Percentiles rank a stretch among this genome's conserved stretches.
Evolutionary conservation across 495 filamentous ascomycete species (phyloP).

Genomic region (Parmelia sp.): DNA sequence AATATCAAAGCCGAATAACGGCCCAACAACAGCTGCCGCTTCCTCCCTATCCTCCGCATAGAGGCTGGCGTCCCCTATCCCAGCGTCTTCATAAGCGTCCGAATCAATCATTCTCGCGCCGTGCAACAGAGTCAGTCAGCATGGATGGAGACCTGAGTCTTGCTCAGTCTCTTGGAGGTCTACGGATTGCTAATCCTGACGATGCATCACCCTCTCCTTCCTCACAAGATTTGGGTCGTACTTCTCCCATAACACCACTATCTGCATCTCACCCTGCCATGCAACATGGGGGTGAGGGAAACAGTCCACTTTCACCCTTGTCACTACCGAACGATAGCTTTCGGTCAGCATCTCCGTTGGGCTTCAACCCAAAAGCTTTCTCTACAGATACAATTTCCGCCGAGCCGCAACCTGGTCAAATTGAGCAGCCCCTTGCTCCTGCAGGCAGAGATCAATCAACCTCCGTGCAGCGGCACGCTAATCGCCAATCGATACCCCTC

Average conservation of each 20-base stretch:
- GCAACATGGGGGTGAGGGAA: constrained; percentile 4
- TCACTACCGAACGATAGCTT: constrained; percentile 19
- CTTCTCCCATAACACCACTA: constrained; percentile 20
- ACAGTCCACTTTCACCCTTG: constrained; percentile 8
- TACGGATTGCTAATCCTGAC: constrained; percentile 97
- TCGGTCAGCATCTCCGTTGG: constrained; percentile 30
- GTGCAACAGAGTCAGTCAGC: constrained; percentile 24
- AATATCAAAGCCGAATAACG: not conserved
- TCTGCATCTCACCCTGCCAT: constrained; percentile 15
- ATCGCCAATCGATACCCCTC: constrained; percentile 35
- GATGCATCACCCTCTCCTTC: constrained; percentile 58
- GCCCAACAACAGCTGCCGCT: not conserved
- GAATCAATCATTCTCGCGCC: not conserved
- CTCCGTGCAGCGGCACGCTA: constrained; percentile 26
- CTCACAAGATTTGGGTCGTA: constrained; percentile 27
- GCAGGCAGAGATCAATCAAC: constrained; percentile 19
- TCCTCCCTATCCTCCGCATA: not conserved
- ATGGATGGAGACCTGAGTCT: constrained; percentile 95
- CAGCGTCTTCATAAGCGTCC: not conserved
- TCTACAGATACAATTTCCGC: constrained; percentile 23
- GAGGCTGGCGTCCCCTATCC: not conserved
- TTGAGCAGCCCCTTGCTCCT: constrained; percentile 18
- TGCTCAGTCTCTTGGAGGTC: constrained; percentile 84
- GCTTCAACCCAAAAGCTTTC: constrained; percentile 36
- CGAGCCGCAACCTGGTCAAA: constrained; percentile 12